Evolutionary conservation across 768 basidiomycete genomes (phyloP), one percentile per base, ranked within the genome.

Genomic region (Daedaleopsis sinensis): DNA sequence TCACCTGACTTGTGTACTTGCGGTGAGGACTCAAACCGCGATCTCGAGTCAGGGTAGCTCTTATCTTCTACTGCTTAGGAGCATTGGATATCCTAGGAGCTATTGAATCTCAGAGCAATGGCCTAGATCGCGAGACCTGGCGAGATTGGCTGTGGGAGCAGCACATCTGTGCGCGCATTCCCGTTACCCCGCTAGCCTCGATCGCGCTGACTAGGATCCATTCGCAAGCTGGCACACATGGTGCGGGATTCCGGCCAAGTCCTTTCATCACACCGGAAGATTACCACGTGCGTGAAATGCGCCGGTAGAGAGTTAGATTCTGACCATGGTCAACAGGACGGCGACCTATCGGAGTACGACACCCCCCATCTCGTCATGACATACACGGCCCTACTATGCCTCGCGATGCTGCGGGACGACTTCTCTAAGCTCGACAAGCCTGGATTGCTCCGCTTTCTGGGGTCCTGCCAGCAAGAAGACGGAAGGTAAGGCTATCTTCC

Each of bases 331-430:
- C 36, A 58, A 57, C 64, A 78, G 76, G 69, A 65, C 21, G 68
- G 65, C 21, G 68, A 73, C 24, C 79, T 83, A 65, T 73, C 77
- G 11, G 79, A 82, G 38, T 84, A 86, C 69, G 84, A 90, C 64
- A 81, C 83, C 18, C 91, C 93, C 0, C 90, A 98, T 72, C 78
- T 98, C 16, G 93, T 97, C 57, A 92, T 94, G 83, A 95, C 96
- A 9, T 99, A 98, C 69, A 93, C 94, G 1, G 93, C 95, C 0
- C 72, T 99, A 12, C 76, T 97, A 5, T 83, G 85, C 0, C 87
- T 99, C 12, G 85, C 90, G 0, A 89, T 97, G 63, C 81, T 99
- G 24, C 83, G 91, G n/a, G 96, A 97, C 69, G 87, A 93, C 65
- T 89, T 96, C 67, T 73, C 82, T 37, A 78, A 76, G 57, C 77